These are phyloP conservation scores for Beauveria asiatica DNA, from an alignment of 2,329 filamentous ascomycete species.

Conservation along the genomic window DNA sequence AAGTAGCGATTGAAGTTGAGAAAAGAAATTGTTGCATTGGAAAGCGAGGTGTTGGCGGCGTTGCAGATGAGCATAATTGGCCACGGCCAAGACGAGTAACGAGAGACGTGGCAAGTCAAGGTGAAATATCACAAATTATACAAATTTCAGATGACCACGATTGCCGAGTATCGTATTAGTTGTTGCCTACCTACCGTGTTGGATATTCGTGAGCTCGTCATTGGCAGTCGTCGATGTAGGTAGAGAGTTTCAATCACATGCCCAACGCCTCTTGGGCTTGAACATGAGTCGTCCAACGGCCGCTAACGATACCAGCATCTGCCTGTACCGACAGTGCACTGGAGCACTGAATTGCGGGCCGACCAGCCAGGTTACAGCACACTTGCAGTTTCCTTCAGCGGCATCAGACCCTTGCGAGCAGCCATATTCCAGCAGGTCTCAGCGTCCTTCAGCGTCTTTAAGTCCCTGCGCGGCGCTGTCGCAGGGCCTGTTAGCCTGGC, in stretches of 20 bases:
- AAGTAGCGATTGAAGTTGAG: not conserved
- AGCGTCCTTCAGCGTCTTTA: not conserved
- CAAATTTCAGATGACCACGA: not conserved
- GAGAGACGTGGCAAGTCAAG: not conserved
- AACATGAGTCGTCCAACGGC: not conserved
- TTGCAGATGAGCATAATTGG: not conserved
- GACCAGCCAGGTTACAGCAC: no score
- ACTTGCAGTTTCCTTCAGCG: no score
- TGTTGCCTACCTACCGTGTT: not conserved
- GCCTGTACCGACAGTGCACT: no score
- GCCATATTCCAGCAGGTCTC: not conserved
- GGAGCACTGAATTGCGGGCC: no score
- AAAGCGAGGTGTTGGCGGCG: conserved; percentile 10
- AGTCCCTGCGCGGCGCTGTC: not conserved
- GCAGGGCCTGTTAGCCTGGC: not conserved
- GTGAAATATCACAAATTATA: not conserved
- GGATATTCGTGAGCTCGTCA: not conserved
- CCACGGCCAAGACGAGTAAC: not conserved
- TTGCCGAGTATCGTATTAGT: no score
- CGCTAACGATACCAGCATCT: no score
- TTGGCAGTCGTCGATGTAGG: not conserved
- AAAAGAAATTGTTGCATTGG: not conserved
- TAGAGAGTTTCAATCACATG: not conserved
- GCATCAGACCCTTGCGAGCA: not conserved
- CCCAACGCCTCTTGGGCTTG: not conserved